Evolutionary conservation across 2,329 filamentous ascomycete genomes (phyloP).

Genomic region (Penicillium sp.): DNA sequence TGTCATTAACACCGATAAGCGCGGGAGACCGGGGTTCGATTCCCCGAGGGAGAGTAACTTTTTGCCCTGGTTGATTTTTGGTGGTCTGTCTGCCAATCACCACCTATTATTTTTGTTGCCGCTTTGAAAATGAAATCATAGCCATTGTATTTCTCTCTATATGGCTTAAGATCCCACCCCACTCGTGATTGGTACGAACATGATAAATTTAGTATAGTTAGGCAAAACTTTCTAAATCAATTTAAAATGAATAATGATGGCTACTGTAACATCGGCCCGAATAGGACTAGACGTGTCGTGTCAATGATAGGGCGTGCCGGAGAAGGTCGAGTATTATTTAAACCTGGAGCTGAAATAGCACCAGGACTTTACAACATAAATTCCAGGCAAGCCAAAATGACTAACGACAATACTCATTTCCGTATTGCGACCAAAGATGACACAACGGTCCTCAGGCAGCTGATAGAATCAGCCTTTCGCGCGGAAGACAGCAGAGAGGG

Average conservation of each 20-base stretch:
- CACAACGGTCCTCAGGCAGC: slow-evolving; percentile 42
- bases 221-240: no score
- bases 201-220: no score
- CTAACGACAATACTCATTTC: slow-evolving; percentile 39
- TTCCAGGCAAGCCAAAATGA: slow-evolving; percentile 15
- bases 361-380: background rate
- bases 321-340: background rate
- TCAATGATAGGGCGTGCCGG: background rate
- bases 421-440: slow-evolving; percentile 48
- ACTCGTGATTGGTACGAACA: no score
- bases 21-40: slow-evolving; percentile 50
- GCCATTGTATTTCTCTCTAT: no score
- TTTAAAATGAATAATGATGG: background rate
- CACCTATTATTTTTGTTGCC: no score
- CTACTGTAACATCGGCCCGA: background rate
- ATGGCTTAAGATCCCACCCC: no score
- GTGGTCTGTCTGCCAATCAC: no score
- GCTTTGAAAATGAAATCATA: no score
- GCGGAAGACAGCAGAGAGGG: slow-evolving; percentile 45
- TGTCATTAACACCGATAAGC: slow-evolving; percentile 42
- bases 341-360: background rate
- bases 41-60: slow-evolving; percentile 44
- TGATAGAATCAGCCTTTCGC: slow-evolving; percentile 52
- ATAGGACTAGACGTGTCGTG: background rate
- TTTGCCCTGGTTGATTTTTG: slow-evolving; percentile 9